Base-by-base conservation (phyloP, 2,329 filamentous ascomycete species). In the Colletotrichum sp. region DNA sequence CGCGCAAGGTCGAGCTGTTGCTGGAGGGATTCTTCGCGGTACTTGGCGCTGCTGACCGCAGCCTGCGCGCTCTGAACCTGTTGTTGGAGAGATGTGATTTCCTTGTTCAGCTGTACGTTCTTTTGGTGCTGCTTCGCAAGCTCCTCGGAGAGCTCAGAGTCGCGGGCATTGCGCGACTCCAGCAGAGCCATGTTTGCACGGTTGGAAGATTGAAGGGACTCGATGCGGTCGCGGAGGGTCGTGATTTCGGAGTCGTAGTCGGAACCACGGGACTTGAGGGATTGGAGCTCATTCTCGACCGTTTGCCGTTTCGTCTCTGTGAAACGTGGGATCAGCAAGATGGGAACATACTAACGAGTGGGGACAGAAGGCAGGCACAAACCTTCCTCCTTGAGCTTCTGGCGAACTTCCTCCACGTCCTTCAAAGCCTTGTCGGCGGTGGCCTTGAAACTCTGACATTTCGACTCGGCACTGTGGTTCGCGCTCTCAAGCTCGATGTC, bases 401-500 rank as follows among this genome's bases (percentile, higher is more conserved):
- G 93, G 67, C 95, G 92, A 63, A 98, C 88, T 78, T 96, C 94
- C 80, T 96, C 94, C 1, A 96, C 91, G 79, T 98, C 96, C 79
- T 95, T 94, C 77, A 96, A 89, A 12, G 94, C 94, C 83, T 96
- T 96, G 77, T 98, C 95, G 60, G 95, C 91, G 1, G 94, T 95
- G 8, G 91, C 89, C 86, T 97, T 98, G 83, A 97, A 92, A 10
- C 93, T 92, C 82, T 96, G 95, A 79, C 93, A 93, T 85, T 96
- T 95, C 28, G 94, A 92, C 83, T 99, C 96, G 76, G 94, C 94
- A 79, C 92, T 94, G 80, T 96, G 94, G 64, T 98, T 94, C 21
- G 94, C 94, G 84, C 95, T 97, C 84, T 99, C 97, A 9, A 99
- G 91, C 87, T 99, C 96, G 60, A 99, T 97, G 81, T 98, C 95